These are phyloP conservation scores for Capsaspora owczarzaki DNA, from an alignment of 78 protist species.

Conservation along the genomic window DNA sequence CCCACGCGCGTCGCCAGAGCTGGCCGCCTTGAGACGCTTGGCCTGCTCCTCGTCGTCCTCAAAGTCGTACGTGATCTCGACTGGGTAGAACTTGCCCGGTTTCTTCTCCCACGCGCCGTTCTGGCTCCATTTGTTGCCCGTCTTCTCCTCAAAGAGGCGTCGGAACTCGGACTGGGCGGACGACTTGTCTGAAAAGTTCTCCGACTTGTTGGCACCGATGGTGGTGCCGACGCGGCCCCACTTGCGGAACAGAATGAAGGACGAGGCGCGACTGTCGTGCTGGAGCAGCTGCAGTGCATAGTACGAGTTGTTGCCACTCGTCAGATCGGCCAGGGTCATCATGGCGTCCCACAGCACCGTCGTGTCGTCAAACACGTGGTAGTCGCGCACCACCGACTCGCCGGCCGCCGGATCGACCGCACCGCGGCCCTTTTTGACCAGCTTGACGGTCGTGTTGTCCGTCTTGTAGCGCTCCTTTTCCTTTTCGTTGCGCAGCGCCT, in stretches of 20 bases:
- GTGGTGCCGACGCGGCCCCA: slow-evolving; percentile 1
- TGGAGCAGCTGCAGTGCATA: background rate
- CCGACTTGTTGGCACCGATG: background rate
- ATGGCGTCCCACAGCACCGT: background rate
- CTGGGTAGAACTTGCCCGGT: background rate
- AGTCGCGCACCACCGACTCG: background rate
- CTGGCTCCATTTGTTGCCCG: background rate
- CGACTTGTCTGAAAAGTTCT: background rate
- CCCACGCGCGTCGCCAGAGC: background rate
- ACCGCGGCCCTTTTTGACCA: background rate
- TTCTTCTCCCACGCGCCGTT: background rate
- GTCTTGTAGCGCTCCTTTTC: background rate
- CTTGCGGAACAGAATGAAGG: background rate
- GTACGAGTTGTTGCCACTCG: background rate
- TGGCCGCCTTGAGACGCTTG: background rate
- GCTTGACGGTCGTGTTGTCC: background rate
- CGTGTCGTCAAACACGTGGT: background rate
- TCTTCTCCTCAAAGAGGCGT: background rate
- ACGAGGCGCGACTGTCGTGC: background rate
- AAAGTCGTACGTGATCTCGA: background rate
- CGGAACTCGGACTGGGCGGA: background rate
- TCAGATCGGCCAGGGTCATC: background rate
- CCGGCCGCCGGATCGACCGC: background rate
- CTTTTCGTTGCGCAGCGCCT: no score
- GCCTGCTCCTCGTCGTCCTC: background rate